A percentile compares a stretch with the other conserved stretches of the same genome.
Conservation (phyloP, 2,329 filamentous ascomycete genomes). For the Aureobasidium melanogenum region DNA sequence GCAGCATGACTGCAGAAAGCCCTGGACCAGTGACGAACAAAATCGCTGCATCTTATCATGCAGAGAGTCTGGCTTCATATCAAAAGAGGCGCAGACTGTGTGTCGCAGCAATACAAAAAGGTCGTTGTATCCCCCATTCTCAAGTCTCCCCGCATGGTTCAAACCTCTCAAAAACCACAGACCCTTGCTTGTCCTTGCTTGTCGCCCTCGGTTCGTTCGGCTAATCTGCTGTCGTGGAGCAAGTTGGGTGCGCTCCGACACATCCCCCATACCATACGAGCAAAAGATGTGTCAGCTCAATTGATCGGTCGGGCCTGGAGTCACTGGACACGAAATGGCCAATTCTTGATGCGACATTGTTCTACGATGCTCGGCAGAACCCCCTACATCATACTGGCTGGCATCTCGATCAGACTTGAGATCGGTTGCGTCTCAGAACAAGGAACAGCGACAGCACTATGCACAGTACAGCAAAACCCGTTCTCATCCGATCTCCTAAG, state of each 20-base stretch:
- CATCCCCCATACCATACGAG: background rate
- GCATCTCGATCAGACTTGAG: background rate
- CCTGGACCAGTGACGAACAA: background rate
- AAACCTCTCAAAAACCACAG: background rate
- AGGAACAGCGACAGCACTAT: background rate
- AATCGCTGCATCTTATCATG: background rate
- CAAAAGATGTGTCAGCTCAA: background rate
- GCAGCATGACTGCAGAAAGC: background rate
- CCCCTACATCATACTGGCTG: too few relatives aligned
- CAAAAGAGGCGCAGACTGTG: background rate
- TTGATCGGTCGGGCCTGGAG: background rate
- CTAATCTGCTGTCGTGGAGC: background rate
- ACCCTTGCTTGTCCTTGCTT: background rate
- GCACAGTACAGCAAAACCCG: background rate
- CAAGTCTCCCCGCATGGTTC: background rate
- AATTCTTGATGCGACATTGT: background rate
- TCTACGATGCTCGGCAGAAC: background rate
- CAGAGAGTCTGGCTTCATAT: background rate
- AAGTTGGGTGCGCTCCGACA: background rate
- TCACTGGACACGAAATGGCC: background rate
- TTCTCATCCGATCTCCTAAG: background rate
- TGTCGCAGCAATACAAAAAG: background rate
- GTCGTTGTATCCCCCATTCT: background rate
- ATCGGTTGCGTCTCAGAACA: background rate
- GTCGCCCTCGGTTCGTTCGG: background rate